These are phyloP conservation scores for Volvox africanus DNA, from an alignment of 139 green algal genomes.

Conservation along the genomic window DNA sequence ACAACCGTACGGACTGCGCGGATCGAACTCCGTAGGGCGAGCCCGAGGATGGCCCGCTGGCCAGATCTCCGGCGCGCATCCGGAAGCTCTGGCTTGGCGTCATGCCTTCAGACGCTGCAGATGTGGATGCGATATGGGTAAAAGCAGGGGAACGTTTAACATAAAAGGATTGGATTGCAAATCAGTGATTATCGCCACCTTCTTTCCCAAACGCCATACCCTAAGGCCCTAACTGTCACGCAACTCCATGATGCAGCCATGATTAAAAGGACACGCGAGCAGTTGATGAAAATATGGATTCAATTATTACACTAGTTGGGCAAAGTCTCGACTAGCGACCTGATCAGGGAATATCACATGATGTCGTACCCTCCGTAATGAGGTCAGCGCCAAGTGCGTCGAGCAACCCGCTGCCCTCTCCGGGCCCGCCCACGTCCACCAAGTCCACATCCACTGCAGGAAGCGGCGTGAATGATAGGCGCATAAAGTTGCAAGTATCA, in stretches of 20 bases:
- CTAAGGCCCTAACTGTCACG: no score
- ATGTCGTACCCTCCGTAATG: constrained; percentile 32
- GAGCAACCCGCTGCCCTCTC: constrained; percentile 27
- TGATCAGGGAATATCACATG: not conserved
- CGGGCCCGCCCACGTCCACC: constrained; percentile 30
- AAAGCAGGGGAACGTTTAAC: no score
- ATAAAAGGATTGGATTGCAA: no score
- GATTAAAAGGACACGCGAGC: no score
- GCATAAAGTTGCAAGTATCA: no score
- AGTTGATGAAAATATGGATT: no score
- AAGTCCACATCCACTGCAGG: constrained; percentile 29
- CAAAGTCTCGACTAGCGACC: no score
- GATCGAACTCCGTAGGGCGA: constrained; percentile 11
- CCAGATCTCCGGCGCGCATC: not conserved
- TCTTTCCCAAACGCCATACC: no score
- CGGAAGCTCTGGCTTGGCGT: constrained; percentile 44
- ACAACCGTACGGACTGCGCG: not conserved
- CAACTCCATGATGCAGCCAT: no score
- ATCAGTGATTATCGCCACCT: no score
- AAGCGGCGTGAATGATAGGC: not conserved
- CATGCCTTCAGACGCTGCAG: constrained; percentile 5
- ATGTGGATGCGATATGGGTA: no score
- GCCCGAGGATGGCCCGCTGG: not conserved
- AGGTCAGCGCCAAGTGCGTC: constrained; percentile 37
- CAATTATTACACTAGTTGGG: no score